Conservation (phyloP, 2,329 filamentous ascomycete genomes). For the Cytospora paraplurivora region DNA sequence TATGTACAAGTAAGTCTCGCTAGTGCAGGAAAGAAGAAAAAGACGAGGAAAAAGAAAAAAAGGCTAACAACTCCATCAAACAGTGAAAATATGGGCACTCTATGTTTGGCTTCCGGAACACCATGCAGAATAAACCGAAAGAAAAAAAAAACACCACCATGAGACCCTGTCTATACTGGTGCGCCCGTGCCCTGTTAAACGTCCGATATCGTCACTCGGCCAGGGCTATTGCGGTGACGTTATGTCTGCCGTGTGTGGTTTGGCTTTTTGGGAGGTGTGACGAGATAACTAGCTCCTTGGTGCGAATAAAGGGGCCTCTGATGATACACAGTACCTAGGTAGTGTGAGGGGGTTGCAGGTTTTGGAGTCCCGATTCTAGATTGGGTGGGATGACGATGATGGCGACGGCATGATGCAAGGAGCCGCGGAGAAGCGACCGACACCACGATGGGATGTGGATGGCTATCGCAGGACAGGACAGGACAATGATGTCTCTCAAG, state of each 20-base stretch:
- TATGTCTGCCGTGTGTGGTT: neutral
- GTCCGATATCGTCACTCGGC: neutral
- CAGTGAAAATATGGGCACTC: neutral
- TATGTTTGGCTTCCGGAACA: neutral
- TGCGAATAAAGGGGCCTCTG: neutral
- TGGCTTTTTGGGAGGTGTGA: neutral
- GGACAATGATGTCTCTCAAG: neutral
- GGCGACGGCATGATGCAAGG: neutral
- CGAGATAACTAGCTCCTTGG: constrained; percentile 21
- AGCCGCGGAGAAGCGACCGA: neutral
- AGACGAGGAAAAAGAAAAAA: neutral
- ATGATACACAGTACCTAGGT: neutral
- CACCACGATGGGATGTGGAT: neutral
- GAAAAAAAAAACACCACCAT: neutral
- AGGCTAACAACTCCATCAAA: neutral
- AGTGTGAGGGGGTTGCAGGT: neutral
- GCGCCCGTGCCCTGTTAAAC: neutral
- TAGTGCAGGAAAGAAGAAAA: neutral
- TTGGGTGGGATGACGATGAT: constrained; percentile 1
- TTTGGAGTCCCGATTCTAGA: neutral
- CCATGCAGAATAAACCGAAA: constrained; percentile 1
- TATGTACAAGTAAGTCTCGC: neutral
- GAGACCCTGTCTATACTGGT: constrained; percentile 6
- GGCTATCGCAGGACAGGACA: neutral
- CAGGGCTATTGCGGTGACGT: constrained; percentile 1